These are phyloP conservation scores for Boletus sp. DNA, from an alignment of 768 basidiomycete species.

Conservation along the genomic window DNA sequence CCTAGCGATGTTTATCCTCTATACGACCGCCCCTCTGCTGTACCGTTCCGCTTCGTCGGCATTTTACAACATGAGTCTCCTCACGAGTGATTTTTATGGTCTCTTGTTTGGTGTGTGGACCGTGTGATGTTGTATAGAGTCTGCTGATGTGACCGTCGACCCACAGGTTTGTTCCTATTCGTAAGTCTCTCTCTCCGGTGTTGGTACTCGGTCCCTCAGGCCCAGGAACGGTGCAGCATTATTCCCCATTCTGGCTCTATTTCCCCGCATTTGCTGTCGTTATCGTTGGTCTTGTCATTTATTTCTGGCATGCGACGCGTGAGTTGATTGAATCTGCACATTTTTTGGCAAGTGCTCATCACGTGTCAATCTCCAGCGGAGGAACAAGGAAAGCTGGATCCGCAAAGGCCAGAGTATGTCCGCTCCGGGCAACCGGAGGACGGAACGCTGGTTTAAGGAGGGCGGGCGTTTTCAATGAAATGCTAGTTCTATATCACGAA, in stretches of 20 bases:
- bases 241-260: conserved; percentile 84
- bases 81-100: conserved; percentile 89
- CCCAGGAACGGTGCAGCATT: conserved; percentile 51
- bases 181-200: conserved; percentile 31
- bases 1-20: conserved; percentile 76
- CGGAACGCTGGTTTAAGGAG: conserved; percentile 12
- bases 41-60: conserved; percentile 85
- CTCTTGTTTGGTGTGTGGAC: conserved; percentile 59
- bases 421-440: conserved; percentile 21
- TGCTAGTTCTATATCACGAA: neutral
- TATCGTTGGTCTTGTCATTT: conserved; percentile 68
- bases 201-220: neutral
- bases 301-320: conserved; percentile 87
- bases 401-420: conserved; percentile 59
- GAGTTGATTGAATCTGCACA: conserved; percentile 31
- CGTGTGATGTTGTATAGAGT: neutral
- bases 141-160: conserved; percentile 8
- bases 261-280: conserved; percentile 76
- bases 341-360: conserved; percentile 3
- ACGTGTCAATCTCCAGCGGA: conserved; percentile 47
- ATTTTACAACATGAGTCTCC: conserved; percentile 79
- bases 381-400: conserved; percentile 64
- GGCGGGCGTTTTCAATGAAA: neutral
- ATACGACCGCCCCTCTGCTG: conserved; percentile 80
- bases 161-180: conserved; percentile 49